Base-by-base conservation (phyloP, 2,329 filamentous ascomycete species). In the Botrytis medusae region DNA sequence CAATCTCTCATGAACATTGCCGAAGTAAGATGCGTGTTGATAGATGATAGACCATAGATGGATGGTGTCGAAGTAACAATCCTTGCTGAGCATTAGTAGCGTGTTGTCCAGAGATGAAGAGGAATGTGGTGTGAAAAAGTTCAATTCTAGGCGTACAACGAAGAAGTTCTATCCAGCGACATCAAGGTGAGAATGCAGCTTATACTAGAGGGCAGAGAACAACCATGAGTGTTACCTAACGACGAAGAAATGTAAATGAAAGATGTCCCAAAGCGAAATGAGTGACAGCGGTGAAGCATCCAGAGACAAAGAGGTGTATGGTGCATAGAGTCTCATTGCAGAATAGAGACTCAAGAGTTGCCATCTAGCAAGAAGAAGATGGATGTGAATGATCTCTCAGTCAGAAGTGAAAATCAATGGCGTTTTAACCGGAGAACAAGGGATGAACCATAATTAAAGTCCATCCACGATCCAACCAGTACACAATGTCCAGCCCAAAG, bases 271-370 rank as follows among this genome's bases (percentile, higher is more conserved):
- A 34, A 34, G 32, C 32, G 10, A 1, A 6, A 2, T 12, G 57
- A 37, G 32, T 34, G 32, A 25, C 20, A 12, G 4, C 9, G 57
- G 25, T 37, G 32, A 6, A 25, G 2, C 20, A 60, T 60, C 29
- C 9, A 14, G 32, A 20, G 29, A 60, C 9, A 9, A 32, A 18
- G 57, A 37, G 57, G 22, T 60, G n/a, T 9, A 57, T 57, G n/a
- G 5, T 57, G n/a, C 14, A 57, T 29, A 57, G 51, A 9, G n/a
- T 57, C 14, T 8, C 14, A 57, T 57, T 18, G n/a, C 51, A 57
- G 8, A 6, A 10, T 2, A 32, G 25, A 14, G 9, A 25, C 2
- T 22, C 0, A 22, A 2, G 2, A 37, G 12, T 6, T 25, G 7
- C 20, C 20, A 60, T 34, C 9, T 0, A 12, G 29, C 9, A 7